A percentile compares a stretch with the other conserved stretches of the same genome.
Conservation (phyloP, 139 green algal species). For the Tetratostichococcus sp. region DNA sequence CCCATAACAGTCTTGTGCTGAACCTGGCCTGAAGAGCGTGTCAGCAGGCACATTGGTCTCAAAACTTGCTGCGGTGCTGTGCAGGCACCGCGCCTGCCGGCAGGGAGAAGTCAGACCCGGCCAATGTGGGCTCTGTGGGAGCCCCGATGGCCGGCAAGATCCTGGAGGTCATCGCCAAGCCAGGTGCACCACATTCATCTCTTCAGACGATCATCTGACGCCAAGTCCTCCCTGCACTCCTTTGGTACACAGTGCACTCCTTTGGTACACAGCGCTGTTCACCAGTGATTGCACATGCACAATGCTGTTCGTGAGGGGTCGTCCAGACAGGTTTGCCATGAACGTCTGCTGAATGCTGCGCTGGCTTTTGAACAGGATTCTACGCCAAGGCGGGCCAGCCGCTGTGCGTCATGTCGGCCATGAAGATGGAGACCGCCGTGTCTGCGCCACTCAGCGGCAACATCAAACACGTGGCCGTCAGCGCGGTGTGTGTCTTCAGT, state of each 20-base stretch:
- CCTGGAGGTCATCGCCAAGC: constrained; percentile 64
- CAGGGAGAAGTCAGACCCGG: constrained; percentile 49
- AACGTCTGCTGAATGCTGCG: too few relatives aligned
- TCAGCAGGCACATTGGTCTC: too few relatives aligned
- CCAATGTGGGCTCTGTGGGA: constrained; percentile 57
- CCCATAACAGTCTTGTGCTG: too few relatives aligned
- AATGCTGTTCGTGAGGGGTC: neutral
- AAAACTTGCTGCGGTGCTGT: neutral
- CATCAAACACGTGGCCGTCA: constrained; percentile 67
- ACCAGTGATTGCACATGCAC: neutral
- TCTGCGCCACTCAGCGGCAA: constrained; percentile 61
- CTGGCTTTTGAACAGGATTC: constrained; percentile 23
- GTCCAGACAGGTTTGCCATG: too few relatives aligned
- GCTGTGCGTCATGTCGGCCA: constrained; percentile 83
- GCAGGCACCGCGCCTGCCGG: constrained; percentile 9
- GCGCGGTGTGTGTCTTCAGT: constrained; percentile 37
- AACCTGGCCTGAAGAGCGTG: too few relatives aligned
- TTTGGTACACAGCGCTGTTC: neutral
- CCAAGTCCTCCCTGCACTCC: neutral
- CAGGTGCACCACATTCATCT: constrained; percentile 8
- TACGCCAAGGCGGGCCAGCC: constrained; percentile 72
- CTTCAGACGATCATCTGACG: neutral
- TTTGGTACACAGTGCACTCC: too few relatives aligned
- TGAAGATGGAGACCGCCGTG: constrained; percentile 98
- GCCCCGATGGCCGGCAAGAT: constrained; percentile 90